A percentile compares a stretch with the other conserved stretches of the same genome.
Evolutionary conservation across 1,284 basidiomycete species (phyloP).

Genomic region (Ganoderma lingzhi): DNA sequence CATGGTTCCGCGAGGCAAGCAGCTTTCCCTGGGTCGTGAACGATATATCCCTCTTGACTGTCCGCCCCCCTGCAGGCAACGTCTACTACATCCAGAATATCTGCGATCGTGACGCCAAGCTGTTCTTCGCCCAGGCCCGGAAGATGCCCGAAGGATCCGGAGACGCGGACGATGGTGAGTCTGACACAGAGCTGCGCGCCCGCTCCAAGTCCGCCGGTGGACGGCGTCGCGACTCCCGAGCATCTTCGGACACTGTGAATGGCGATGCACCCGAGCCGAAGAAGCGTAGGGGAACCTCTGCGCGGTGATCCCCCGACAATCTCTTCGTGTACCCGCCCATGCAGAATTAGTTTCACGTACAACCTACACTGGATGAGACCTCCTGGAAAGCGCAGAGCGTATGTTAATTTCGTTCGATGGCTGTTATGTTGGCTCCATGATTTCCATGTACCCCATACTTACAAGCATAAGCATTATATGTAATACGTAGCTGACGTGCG

Average conservation of each 20-base stretch:
- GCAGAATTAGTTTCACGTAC: neutral
- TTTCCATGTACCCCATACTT: constrained; percentile 16
- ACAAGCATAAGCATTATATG: constrained; percentile 10
- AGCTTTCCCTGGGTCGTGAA: constrained; percentile 3
- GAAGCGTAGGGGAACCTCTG: constrained; percentile 28
- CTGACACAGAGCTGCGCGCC: constrained; percentile 25
- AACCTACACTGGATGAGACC: neutral
- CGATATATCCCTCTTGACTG: neutral
- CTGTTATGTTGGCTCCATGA: neutral
- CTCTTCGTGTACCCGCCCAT: neutral
- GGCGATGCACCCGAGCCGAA: constrained; percentile 28
- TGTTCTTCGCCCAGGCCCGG: constrained; percentile 95
- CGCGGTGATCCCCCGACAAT: constrained; percentile 1
- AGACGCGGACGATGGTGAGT: constrained; percentile 21
- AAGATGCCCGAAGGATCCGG: constrained; percentile 56
- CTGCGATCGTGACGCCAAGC: constrained; percentile 76
- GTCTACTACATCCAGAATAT: constrained; percentile 92
- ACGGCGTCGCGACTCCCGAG: constrained; percentile 24
- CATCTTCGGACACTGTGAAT: constrained; percentile 31
- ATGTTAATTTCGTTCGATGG: constrained; percentile 10
- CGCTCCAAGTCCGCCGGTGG: constrained; percentile 24
- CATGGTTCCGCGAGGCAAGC: constrained; percentile 87
- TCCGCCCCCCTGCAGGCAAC: constrained; percentile 67
- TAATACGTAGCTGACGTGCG: constrained; percentile 8
- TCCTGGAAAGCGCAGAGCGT: neutral